phyloP scores from a whole-genome alignment of 106 monocot species.

The Ottelia alismoides region DNA sequence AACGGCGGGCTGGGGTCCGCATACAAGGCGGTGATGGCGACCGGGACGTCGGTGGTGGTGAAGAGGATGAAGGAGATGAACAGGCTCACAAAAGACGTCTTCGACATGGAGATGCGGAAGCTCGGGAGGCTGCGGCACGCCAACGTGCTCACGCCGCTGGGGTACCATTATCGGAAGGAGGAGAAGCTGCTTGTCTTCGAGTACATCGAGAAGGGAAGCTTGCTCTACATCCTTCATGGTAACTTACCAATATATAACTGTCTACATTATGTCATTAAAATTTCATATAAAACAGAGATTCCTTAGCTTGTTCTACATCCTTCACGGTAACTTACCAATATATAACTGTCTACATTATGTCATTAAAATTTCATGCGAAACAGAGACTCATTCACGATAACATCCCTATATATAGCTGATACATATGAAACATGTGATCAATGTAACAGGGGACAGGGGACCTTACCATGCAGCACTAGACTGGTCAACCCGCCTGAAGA shows the following conservation, averaged over 20 bases:
- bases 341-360: neutral
- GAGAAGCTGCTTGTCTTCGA: conserved; percentile 71
- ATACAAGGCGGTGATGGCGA: conserved; percentile 62
- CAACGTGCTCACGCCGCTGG: conserved; percentile 65
- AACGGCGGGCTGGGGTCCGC: conserved; percentile 60
- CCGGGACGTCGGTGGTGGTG: conserved; percentile 43
- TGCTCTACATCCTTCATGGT: conserved; percentile 71
- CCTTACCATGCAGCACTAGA: conserved; percentile 41
- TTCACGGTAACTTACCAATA: conserved; percentile 77
- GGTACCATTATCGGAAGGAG: conserved; percentile 55
- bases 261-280: no score
- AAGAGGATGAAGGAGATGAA: conserved; percentile 74
- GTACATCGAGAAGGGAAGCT: conserved; percentile 64
- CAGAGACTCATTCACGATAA: neutral
- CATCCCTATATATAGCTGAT: neutral
- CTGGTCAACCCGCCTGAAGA: conserved; percentile 59
- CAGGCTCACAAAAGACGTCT: conserved; percentile 28
- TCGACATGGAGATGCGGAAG: conserved; percentile 57
- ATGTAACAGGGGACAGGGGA: conserved; percentile 40
- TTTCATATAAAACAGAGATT: no score
- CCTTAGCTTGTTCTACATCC: conserved; percentile 61
- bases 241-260: no score
- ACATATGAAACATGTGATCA: neutral
- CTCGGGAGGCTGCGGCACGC: conserved; percentile 49
- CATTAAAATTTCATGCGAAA: no score